Evolutionary conservation across 352 stramenopile genomes (phyloP).

Genomic region (Phytopythium sindhum): DNA sequence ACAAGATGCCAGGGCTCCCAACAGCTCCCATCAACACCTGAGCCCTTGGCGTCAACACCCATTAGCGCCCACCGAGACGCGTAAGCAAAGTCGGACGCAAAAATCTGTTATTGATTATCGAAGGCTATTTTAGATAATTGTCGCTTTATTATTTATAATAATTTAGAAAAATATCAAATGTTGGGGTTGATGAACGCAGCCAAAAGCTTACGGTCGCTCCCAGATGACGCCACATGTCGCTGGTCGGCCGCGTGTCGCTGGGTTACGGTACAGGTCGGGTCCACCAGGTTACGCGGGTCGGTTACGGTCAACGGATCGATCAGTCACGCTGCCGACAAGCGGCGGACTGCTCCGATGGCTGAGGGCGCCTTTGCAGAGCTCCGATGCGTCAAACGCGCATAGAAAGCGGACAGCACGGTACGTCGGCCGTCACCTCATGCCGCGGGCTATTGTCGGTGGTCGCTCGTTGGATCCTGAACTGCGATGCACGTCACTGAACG

Average conservation of each 20-base stretch:
- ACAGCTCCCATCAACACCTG: background rate
- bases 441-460: too few species aligned
- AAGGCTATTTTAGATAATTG: background rate
- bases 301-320: background rate
- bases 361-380: too few species aligned
- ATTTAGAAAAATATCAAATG: background rate
- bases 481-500: too few species aligned
- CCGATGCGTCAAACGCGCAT: too few species aligned
- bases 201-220: background rate
- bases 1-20: too few species aligned
- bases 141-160: background rate
- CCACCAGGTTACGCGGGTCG: background rate
- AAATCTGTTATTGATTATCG: background rate
- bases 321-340: too few species aligned
- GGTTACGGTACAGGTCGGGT: conserved; percentile 1
- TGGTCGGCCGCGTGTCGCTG: background rate
- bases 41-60: background rate
- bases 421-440: too few species aligned
- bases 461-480: too few species aligned
- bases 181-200: background rate
- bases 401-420: too few species aligned
- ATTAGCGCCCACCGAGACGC: conserved; percentile 1
- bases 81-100: background rate
- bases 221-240: conserved; percentile 4
- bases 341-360: too few species aligned